phyloP scores from a whole-genome alignment of 202 grass and related monocot species.

The Schoenoplectus tabernaemontani region DNA sequence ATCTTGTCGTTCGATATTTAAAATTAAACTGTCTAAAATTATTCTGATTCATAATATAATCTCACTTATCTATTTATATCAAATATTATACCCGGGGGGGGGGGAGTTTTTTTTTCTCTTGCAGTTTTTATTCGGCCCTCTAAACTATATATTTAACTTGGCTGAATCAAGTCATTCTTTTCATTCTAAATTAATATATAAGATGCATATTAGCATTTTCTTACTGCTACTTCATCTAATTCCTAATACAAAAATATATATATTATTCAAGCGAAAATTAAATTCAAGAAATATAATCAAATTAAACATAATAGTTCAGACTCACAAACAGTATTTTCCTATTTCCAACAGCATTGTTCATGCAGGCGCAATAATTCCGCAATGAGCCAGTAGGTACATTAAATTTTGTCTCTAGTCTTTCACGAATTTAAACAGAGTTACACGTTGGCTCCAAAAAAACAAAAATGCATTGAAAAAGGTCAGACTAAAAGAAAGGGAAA shows the following conservation, averaged over 20 bases:
- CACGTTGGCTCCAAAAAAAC: neutral
- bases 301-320: neutral
- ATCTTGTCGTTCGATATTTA: no score
- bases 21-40: no score
- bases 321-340: neutral
- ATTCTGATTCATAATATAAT: no score
- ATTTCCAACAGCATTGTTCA: neutral
- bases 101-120: no score
- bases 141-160: no score
- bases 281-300: neutral
- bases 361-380: neutral
- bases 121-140: no score
- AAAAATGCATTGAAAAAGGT: neutral
- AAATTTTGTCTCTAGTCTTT: neutral
- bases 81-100: no score
- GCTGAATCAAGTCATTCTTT: no score
- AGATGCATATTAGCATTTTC: no score
- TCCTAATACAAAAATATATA: neutral
- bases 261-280: neutral
- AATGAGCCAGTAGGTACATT: neutral
- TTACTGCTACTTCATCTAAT: no score
- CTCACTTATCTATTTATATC: no score
- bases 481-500: neutral
- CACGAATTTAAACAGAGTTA: neutral
- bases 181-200: no score